Evolutionary conservation across 495 filamentous ascomycete genomes (phyloP).

Genomic region (Cercophora newfieldiana): DNA sequence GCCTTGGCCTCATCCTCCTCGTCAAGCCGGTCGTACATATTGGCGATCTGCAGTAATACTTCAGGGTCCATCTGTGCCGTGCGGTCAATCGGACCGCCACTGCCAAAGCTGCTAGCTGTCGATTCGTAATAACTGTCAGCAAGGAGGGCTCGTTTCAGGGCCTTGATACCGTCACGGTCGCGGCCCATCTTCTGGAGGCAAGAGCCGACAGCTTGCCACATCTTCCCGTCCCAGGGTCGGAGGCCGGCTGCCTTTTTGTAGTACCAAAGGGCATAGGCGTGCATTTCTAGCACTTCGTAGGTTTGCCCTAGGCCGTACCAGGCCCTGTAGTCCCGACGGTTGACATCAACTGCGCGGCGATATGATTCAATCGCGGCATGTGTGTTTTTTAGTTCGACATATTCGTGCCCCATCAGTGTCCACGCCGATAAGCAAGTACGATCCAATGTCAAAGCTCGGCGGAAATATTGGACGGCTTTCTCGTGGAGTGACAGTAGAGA

Average conservation of each 20-base stretch:
- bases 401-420: conserved; percentile 99
- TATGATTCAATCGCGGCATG: conserved; percentile 98
- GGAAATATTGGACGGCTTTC: conserved; percentile 97
- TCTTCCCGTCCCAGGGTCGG: conserved; percentile 89
- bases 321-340: conserved; percentile 94
- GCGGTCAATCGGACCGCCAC: conserved; percentile 34
- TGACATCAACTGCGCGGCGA: conserved; percentile 91
- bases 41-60: conserved; percentile 83
- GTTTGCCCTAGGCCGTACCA: conserved; percentile 98
- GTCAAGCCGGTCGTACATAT: conserved; percentile 78
- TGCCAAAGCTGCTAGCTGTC: conserved; percentile 50
- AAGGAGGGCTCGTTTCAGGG: conserved; percentile 85
- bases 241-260: conserved; percentile 93
- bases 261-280: conserved; percentile 94
- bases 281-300: conserved; percentile 97
- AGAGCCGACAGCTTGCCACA: conserved; percentile 95
- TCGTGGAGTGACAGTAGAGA: conserved; percentile 90
- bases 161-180: conserved; percentile 83
- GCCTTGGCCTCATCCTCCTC: conserved; percentile 76
- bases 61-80: conserved; percentile 78
- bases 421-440: conserved; percentile 90
- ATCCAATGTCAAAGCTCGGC: conserved; percentile 91
- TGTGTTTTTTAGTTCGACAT: conserved; percentile 98
- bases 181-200: conserved; percentile 88
- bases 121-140: conserved; percentile 78